These are phyloP conservation scores for Podospora australis DNA, from an alignment of 495 filamentous ascomycete genomes.

Conservation along the genomic window DNA sequence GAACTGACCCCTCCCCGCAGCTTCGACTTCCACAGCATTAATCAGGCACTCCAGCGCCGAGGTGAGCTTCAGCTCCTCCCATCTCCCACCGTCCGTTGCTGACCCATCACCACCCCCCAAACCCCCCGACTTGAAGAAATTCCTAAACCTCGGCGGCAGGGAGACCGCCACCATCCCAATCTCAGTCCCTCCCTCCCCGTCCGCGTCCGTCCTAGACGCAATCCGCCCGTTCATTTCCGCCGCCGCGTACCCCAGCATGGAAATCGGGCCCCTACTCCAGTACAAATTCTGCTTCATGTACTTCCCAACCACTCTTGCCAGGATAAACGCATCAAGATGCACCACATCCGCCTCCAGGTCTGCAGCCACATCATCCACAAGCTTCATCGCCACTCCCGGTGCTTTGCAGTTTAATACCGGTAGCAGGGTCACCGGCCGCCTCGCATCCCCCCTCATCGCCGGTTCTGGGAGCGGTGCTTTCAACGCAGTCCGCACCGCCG, in stretches of 20 bases:
- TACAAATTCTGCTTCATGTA: slow-evolving; percentile 59
- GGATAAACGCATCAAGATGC: slow-evolving; percentile 67
- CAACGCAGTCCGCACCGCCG: slow-evolving; percentile 32
- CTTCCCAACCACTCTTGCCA: slow-evolving; percentile 70
- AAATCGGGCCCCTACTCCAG: slow-evolving; percentile 38
- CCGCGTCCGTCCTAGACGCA: slow-evolving; percentile 8
- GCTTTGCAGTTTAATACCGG: slow-evolving; percentile 32
- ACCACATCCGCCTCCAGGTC: slow-evolving; percentile 68
- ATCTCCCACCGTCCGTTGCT: slow-evolving; percentile 18
- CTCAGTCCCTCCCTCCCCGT: slow-evolving; percentile 17
- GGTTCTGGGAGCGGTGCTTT: slow-evolving; percentile 17
- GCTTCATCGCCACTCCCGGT: slow-evolving; percentile 19
- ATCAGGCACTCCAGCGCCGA: slow-evolving; percentile 35
- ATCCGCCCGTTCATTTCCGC: slow-evolving; percentile 37
- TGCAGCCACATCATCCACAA: slow-evolving; percentile 46
- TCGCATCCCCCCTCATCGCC: slow-evolving; percentile 17
- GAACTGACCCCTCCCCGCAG: background rate
- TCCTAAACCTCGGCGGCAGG: slow-evolving; percentile 20
- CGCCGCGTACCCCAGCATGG: slow-evolving; percentile 59
- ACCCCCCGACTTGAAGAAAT: slow-evolving; percentile 12
- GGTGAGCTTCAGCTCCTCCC: slow-evolving; percentile 39
- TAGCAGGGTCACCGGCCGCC: slow-evolving; percentile 32
- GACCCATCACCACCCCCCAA: slow-evolving; percentile 8
- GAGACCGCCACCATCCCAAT: slow-evolving; percentile 17
- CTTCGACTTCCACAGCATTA: slow-evolving; percentile 22